Conservation (phyloP, 2,329 filamentous ascomycete genomes). For the Colletotrichum paranaense region DNA sequence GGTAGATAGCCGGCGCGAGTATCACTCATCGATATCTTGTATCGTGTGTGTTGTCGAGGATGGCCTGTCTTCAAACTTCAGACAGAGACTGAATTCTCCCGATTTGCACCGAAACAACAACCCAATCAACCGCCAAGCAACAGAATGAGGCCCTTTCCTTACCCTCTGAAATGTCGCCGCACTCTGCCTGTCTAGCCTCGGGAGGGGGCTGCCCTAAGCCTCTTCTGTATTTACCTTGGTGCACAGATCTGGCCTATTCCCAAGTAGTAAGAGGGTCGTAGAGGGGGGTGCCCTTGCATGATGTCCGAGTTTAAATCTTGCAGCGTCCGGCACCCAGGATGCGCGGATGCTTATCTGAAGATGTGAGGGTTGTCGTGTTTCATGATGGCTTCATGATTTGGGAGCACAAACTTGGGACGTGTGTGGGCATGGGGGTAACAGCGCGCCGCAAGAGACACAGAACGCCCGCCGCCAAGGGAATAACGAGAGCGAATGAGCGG, state of each 20-base stretch:
- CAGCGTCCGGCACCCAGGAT: slow-evolving; percentile 25
- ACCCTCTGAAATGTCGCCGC: background rate
- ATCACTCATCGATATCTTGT: background rate
- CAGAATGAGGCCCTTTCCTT: too few relatives aligned
- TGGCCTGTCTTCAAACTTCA: slow-evolving; percentile 7
- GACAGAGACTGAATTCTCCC: background rate
- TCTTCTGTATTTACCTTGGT: background rate
- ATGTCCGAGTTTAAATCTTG: slow-evolving; percentile 24
- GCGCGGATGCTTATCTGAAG: slow-evolving; percentile 31
- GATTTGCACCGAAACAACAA: slow-evolving; percentile 21
- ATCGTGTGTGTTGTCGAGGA: background rate
- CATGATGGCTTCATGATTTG: slow-evolving; percentile 37
- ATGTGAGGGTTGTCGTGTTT: slow-evolving; percentile 35
- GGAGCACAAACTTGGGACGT: slow-evolving; percentile 13
- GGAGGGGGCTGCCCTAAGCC: background rate
- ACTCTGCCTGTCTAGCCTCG: background rate
- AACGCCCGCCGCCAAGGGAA: slow-evolving; percentile 9
- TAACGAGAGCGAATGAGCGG: slow-evolving; percentile 3
- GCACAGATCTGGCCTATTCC: slow-evolving; percentile 13
- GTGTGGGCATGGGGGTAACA: background rate
- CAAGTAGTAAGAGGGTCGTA: background rate
- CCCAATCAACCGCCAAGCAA: slow-evolving; percentile 22
- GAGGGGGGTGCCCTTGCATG: slow-evolving; percentile 13
- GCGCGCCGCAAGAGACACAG: background rate
- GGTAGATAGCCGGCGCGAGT: slow-evolving; percentile 3